Evolutionary conservation across 768 basidiomycete genomes (phyloP), one percentile per base, ranked within the genome.

Genomic region (Clathrus columnatus): DNA sequence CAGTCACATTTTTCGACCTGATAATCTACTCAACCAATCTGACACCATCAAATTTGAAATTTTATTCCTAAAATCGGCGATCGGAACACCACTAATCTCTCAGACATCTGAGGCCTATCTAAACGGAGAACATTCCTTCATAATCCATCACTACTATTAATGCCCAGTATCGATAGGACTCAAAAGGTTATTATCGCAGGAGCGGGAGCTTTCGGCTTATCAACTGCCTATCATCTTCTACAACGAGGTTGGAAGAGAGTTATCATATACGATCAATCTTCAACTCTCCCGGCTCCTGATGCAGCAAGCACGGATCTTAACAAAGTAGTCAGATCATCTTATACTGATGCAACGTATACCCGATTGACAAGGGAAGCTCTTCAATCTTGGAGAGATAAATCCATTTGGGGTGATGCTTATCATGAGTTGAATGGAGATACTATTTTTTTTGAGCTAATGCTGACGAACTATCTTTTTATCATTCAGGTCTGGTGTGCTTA

Each of bases 201-300:
- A 24, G 84, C 87, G 41, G 91, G 91, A 4, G 83, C 83, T 60
- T 94, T 94, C 65, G 93, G 93, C 5, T 72, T 90, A 49, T 93
- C 91, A 17, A 87, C 93, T 0, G 93, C 91, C 1, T 77, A 82
- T 61, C 82, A 90, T 65, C 81, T 95, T 50, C 73, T 94, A 48
- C 66, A 71, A 53, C 72, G 83, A 57, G 85, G 87, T 17, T 92
- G 83, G 68, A 74, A 68, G 16, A 63, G 83, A 56, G 77, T 95
- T 59, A 88, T 82, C 0, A 69, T 96, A 6, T 73, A 95, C 49
- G 93, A 95, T 65, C 77, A 84, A 59, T 80, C 87, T 6, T 62
- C 65, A 1, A 70, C 70, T 2, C 64, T 94, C 3, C 93, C 93
- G 2, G 90, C 93, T 1, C 77, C 80, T 2, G 92, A 95, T 64